phyloP scores from a whole-genome alignment of 768 basidiomycete species.

The Porpolomopsis calyptriformis region DNA sequence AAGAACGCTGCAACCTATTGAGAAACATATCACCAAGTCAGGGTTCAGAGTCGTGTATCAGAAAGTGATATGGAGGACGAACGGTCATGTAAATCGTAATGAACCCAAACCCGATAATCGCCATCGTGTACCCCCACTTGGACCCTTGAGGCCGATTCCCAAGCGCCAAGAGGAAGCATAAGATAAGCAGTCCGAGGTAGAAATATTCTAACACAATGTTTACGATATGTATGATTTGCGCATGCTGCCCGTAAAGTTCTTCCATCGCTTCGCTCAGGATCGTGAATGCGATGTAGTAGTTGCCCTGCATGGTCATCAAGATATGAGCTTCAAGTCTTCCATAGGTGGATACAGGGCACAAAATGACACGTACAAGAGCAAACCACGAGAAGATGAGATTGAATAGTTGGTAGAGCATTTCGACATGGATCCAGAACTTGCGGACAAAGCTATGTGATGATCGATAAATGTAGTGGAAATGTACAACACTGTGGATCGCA shows the following conservation, averaged over 20 bases:
- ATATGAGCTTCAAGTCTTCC: not conserved
- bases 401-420: constrained; percentile 83
- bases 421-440: constrained; percentile 92
- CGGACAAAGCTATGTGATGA: constrained; percentile 71
- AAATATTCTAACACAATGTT: constrained; percentile 78
- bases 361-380: constrained; percentile 44
- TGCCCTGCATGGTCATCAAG: constrained; percentile 40
- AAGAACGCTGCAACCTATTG: constrained; percentile 66
- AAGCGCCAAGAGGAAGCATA: constrained; percentile 78
- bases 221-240: constrained; percentile 55
- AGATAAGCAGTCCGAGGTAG: constrained; percentile 78
- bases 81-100: constrained; percentile 98
- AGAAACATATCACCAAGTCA: no score
- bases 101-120: constrained; percentile 79
- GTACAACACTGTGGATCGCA: constrained; percentile 80
- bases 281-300: constrained; percentile 83
- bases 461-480: constrained; percentile 93
- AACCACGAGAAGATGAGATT: constrained; percentile 94
- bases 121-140: constrained; percentile 76
- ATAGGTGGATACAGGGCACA: constrained; percentile 1
- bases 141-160: constrained; percentile 90
- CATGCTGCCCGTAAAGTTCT: constrained; percentile 41
- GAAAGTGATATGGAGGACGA: constrained; percentile 13
- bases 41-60: no score
- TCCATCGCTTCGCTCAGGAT: constrained; percentile 72